These are phyloP conservation scores for Glomus cerebriforme DNA, from an alignment of 192 early-diverging fungal genomes.

Conservation along the genomic window DNA sequence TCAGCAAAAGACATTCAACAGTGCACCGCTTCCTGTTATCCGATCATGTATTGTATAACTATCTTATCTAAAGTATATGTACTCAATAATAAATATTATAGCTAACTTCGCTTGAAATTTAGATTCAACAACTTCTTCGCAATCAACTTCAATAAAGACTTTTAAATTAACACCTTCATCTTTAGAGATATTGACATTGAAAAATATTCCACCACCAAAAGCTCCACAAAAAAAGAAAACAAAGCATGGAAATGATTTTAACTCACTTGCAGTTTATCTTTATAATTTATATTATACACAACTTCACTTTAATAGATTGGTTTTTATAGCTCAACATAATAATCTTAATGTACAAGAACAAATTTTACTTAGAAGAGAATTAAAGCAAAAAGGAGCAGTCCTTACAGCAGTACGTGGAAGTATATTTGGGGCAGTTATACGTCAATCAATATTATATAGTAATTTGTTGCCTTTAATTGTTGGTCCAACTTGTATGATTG, in stretches of 20 bases:
- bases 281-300: constrained; percentile 49
- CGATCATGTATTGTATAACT: not conserved
- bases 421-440: constrained; percentile 50
- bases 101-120: not conserved
- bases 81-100: not conserved
- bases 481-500: constrained; percentile 56
- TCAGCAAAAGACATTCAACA: not conserved
- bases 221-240: constrained; percentile 37
- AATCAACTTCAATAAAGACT: not conserved
- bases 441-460: constrained; percentile 42
- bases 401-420: constrained; percentile 50
- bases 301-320: constrained; percentile 50
- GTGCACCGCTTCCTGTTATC: not conserved
- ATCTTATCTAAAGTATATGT: not conserved
- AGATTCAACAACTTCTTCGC: not conserved
- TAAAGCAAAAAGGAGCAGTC: constrained; percentile 38
- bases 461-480: constrained; percentile 53
- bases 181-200: not conserved
- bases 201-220: not conserved
- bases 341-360: constrained; percentile 59
- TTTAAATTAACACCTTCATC: not conserved
- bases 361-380: constrained; percentile 49
- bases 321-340: constrained; percentile 62
- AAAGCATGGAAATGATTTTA: constrained; percentile 47
- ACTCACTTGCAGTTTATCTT: constrained; percentile 49